These are phyloP conservation scores for Lentinula sp. DNA, from an alignment of 768 basidiomycete species.

Conservation along the genomic window DNA sequence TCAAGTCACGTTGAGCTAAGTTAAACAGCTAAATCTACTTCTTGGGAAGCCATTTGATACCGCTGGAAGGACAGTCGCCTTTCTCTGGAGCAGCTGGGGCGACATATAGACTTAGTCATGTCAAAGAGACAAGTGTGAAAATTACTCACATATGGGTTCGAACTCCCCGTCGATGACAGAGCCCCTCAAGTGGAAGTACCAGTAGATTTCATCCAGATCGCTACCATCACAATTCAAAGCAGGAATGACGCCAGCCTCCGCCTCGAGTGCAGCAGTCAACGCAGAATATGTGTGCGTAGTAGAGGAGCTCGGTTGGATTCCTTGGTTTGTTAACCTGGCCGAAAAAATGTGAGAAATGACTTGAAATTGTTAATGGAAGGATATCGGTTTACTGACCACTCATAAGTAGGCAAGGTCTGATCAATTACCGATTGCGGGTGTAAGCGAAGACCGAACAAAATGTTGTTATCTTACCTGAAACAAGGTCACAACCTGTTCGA, in stretches of 20 bases:
- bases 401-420: conserved; percentile 64
- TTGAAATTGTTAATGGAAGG: too few species aligned
- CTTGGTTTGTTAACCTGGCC: conserved; percentile 33
- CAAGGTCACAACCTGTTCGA: conserved; percentile 49
- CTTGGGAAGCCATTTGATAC: conserved; percentile 50
- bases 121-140: neutral
- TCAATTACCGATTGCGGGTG: neutral
- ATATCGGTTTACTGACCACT: conserved; percentile 43
- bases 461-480: conserved; percentile 38
- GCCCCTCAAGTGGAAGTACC: conserved; percentile 57
- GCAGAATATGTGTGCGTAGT: conserved; percentile 52
- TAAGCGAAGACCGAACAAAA: conserved; percentile 11
- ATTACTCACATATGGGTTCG: conserved; percentile 45
- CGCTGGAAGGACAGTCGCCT: conserved; percentile 46
- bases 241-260: conserved; percentile 48
- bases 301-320: conserved; percentile 60
- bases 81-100: conserved; percentile 40
- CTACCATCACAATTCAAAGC: conserved; percentile 35
- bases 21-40: neutral
- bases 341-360: neutral
- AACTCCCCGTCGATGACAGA: conserved; percentile 65
- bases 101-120: neutral
- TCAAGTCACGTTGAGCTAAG: too few species aligned
- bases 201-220: conserved; percentile 40
- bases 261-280: conserved; percentile 48